These are phyloP conservation scores for Gossypium davidsonii DNA, from an alignment of 441 rosid species.

Conservation along the genomic window DNA sequence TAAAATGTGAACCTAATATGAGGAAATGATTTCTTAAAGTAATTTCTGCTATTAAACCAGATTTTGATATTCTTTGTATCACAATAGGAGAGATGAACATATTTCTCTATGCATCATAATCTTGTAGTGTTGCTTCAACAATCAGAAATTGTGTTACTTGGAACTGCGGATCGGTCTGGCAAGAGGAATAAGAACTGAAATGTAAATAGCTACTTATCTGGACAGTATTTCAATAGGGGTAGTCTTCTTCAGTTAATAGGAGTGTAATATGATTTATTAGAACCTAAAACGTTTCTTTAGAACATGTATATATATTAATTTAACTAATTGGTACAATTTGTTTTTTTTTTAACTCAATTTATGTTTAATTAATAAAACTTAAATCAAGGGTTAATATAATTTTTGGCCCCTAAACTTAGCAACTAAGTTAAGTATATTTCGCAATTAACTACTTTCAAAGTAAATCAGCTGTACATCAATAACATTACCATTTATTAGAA, in stretches of 20 bases:
- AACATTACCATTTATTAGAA: no score
- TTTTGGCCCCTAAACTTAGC: no score
- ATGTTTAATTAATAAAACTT: no score
- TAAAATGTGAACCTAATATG: neutral
- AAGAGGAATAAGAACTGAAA: neutral
- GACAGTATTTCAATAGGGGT: neutral
- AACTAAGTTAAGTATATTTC: no score
- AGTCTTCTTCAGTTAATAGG: neutral
- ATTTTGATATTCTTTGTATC: neutral
- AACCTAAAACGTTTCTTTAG: neutral
- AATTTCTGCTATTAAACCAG: neutral
- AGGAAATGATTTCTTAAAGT: neutral
- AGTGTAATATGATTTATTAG: neutral
- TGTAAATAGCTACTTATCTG: neutral
- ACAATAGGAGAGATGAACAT: neutral
- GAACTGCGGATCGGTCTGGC: neutral
- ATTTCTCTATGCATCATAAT: constrained; percentile 5
- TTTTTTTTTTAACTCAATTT: no score
- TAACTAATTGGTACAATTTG: no score
- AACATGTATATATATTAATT: neutral
- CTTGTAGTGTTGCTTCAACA: neutral
- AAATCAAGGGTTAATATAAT: no score
- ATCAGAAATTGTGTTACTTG: neutral
- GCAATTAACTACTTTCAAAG: no score
- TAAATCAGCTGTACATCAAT: no score